These are phyloP conservation scores for Citeromyces nyonsensis DNA, from an alignment of 805 yeast genomes.

Conservation along the genomic window DNA sequence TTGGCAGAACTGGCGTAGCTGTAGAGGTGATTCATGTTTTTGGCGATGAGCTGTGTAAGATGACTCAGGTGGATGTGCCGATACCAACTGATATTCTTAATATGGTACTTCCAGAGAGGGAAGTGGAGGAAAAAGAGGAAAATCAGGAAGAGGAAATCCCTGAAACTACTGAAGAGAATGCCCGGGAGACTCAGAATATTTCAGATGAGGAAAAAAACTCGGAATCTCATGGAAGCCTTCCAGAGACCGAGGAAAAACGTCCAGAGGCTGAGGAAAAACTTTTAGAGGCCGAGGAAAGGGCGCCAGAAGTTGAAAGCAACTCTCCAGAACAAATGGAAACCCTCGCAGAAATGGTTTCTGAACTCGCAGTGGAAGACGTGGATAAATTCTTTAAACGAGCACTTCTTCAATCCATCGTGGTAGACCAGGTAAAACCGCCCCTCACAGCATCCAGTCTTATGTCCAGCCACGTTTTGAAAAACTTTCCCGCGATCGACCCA, in stretches of 20 bases:
- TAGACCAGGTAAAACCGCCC: conserved; percentile 44
- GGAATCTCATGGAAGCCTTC: conserved; percentile 2
- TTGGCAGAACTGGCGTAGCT: conserved; percentile 67
- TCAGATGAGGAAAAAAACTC: conserved; percentile 6
- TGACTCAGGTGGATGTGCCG: conserved; percentile 29
- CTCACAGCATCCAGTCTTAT: conserved; percentile 62
- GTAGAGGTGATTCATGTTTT: conserved; percentile 54
- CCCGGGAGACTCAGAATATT: conserved; percentile 4
- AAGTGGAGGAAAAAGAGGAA: conserved; percentile 5
- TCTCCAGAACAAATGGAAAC: conserved; percentile 4
- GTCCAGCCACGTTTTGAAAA: conserved; percentile 47
- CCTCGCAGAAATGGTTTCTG: conserved; percentile 19
- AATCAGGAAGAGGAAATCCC: conserved; percentile 2
- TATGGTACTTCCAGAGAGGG: no score
- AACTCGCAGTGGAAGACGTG: conserved; percentile 42
- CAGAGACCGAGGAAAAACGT: conserved; percentile 3
- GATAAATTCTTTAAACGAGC: conserved; percentile 67
- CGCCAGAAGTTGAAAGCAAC: conserved; percentile 1
- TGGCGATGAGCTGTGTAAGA: conserved; percentile 46
- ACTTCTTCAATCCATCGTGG: conserved; percentile 50
- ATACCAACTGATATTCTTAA: no score
- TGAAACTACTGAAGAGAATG: conserved; percentile 5
- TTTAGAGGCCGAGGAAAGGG: conserved; percentile 3
- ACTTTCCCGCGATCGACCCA: conserved; percentile 55
- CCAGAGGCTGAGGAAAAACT: conserved; percentile 4